Evolutionary conservation across 78 protist genomes (phyloP).

Genomic region (Chrysochromulina parva): DNA sequence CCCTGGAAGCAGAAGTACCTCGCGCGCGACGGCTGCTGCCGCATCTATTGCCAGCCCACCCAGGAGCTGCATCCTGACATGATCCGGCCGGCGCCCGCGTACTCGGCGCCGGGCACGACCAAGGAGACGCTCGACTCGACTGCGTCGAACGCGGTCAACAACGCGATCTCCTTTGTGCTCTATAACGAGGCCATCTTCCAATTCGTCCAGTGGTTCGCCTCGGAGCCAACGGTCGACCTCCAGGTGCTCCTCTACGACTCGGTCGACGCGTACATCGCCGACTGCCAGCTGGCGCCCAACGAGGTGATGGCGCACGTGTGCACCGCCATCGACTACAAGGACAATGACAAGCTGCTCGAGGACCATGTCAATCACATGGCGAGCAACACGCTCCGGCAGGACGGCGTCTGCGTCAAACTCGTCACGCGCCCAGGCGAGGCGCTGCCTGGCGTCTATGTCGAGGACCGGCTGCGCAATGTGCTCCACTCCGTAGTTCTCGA

Average conservation of each 20-base stretch:
- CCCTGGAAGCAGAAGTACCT: conserved; percentile 22
- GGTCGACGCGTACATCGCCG: conserved; percentile 10
- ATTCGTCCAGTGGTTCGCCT: neutral
- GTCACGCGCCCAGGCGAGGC: neutral
- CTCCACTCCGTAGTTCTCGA: neutral
- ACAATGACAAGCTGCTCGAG: conserved; percentile 34
- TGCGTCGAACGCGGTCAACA: neutral
- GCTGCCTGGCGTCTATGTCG: neutral
- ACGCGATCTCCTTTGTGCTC: conserved; percentile 19
- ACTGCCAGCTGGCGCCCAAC: neutral
- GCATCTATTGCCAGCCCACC: neutral
- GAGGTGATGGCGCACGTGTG: neutral
- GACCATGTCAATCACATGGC: neutral
- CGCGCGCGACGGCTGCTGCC: neutral
- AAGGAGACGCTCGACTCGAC: neutral
- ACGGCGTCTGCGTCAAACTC: neutral
- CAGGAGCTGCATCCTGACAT: neutral
- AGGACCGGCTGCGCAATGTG: neutral
- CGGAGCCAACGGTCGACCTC: neutral
- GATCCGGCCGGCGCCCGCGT: neutral
- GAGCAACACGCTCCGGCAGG: neutral
- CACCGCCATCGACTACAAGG: conserved; percentile 22
- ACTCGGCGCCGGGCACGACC: conserved; percentile 2
- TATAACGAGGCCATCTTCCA: conserved; percentile 14
- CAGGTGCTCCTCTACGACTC: conserved; percentile 13